A percentile compares a stretch with the other conserved stretches of the same genome.
Conservation (phyloP, 2,329 filamentous ascomycete genomes). For the Microdochium nivale region DNA sequence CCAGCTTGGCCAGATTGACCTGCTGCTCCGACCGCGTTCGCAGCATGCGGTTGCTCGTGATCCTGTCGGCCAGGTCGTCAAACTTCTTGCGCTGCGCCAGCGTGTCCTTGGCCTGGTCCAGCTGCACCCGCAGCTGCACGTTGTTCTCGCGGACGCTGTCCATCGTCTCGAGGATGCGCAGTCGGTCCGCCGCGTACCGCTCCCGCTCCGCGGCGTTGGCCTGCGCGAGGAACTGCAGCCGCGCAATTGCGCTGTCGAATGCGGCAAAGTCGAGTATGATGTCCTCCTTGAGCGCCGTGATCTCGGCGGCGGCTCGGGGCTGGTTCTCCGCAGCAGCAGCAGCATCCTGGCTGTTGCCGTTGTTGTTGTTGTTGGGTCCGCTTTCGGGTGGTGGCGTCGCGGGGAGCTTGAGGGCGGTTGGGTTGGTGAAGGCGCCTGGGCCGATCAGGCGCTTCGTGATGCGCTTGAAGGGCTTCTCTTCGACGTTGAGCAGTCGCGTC, state of each 20-base stretch:
- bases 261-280: conserved; percentile 80
- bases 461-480: conserved; percentile 87
- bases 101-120: conserved; percentile 68
- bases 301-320: conserved; percentile 31
- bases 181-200: conserved; percentile 73
- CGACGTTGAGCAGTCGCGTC: conserved; percentile 75
- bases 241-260: conserved; percentile 77
- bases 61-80: conserved; percentile 80
- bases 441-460: conserved; percentile 73
- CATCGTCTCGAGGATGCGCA: conserved; percentile 69
- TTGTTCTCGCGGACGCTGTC: conserved; percentile 72
- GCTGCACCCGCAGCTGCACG: conserved; percentile 58
- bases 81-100: conserved; percentile 75
- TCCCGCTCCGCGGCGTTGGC: conserved; percentile 78
- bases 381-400: conserved; percentile 57
- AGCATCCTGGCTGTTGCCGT: conserved; percentile 8
- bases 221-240: conserved; percentile 77
- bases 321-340: conserved; percentile 10
- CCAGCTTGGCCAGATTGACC: conserved; percentile 68
- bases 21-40: conserved; percentile 78
- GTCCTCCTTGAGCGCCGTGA: conserved; percentile 65
- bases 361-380: conserved; percentile 14
- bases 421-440: conserved; percentile 54
- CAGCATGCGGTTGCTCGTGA: conserved; percentile 71
- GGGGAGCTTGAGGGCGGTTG: conserved; percentile 41